Evolutionary conservation across 2,329 filamentous ascomycete species (phyloP), one percentile per base, ranked within the genome.

Genomic region (Fusarium haematococcum): DNA sequence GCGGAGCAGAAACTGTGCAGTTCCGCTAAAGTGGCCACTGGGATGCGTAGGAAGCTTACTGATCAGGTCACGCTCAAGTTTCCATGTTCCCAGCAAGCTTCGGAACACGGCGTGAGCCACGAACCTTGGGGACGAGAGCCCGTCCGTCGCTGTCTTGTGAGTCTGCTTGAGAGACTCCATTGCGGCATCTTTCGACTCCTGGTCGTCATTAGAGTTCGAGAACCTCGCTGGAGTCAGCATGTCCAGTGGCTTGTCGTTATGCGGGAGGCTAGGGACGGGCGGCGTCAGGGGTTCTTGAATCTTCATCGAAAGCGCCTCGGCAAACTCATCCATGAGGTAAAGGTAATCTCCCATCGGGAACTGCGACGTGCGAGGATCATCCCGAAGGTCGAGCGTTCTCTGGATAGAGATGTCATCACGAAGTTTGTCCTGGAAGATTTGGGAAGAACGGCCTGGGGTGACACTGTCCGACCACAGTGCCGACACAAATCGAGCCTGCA

Each of bases 291-390:
- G 82, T 0, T 82, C 77, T n/a, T 74, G 79, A 33, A 83, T 87
- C 33, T 78, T 80, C 10, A 95, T 85, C 1, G 84, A 86, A 3
- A 94, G 84, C 0, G 90, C 88, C 3, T 86, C 80, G 14, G 91
- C 86, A 68, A 95, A 91, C 14, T 93, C 89, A 74, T 95, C 91
- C 87, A 96, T 92, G 14, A 96, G 83, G 70, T 91, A 95, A 9
- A 91, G 82, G 80, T 95, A 96, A 81, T 97, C 94, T 11, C 91
- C 92, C 92, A 96, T 95, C 41, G 94, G 94, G 75, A 95, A 97
- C 76, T 97, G 94, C 70, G 81, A 92, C 75, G 83, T 83, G 7
- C 85, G 87, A 11, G 82, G 86, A 75, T 88, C 87, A 25, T 78
- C 77, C 14, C 92, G 87, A 35, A 94, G 84, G 4, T 81, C 76